Conservation (phyloP, 305 asterid species). For the Striga hermonthica region DNA sequence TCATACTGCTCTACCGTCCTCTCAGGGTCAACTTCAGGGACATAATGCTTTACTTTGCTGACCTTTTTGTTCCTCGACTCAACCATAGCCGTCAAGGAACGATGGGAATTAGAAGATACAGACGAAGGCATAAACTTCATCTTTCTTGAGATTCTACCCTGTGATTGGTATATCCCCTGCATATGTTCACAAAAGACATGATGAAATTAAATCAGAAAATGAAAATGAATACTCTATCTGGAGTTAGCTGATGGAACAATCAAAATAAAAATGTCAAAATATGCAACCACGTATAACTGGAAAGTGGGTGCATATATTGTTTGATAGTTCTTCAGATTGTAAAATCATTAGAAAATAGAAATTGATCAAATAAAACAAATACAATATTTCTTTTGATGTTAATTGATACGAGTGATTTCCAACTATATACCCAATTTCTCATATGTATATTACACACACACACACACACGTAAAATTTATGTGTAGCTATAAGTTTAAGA, state of each 20-base stretch:
- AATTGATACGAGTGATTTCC: too few species aligned
- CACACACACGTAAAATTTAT: too few species aligned
- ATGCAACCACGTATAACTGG: too few species aligned
- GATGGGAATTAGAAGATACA: conserved; percentile 58
- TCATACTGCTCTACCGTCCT: conserved; percentile 49
- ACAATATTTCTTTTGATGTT: too few species aligned
- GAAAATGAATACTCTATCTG: too few species aligned
- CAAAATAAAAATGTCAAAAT: too few species aligned
- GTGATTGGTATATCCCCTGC: conserved; percentile 64
- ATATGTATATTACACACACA: too few species aligned
- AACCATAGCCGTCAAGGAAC: conserved; percentile 54
- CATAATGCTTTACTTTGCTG: conserved; percentile 47
- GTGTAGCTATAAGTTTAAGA: too few species aligned
- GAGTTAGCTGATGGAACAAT: too few species aligned
- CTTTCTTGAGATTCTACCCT: conserved; percentile 55
- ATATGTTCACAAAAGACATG: conserved; percentile 6
- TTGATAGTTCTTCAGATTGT: not conserved
- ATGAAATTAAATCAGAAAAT: not conserved
- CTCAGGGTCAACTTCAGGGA: conserved; percentile 63
- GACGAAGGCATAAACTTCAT: conserved; percentile 69
- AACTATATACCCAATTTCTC: too few species aligned
- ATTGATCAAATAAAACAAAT: too few species aligned
- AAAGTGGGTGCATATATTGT: not conserved
- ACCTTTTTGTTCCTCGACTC: conserved; percentile 58
- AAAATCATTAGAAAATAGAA: too few species aligned